Percentiles rank a stretch among this genome's conserved stretches.
Conservation (phyloP, 371 early-diverging fungal genomes). For the Capniomyces stellatus region DNA sequence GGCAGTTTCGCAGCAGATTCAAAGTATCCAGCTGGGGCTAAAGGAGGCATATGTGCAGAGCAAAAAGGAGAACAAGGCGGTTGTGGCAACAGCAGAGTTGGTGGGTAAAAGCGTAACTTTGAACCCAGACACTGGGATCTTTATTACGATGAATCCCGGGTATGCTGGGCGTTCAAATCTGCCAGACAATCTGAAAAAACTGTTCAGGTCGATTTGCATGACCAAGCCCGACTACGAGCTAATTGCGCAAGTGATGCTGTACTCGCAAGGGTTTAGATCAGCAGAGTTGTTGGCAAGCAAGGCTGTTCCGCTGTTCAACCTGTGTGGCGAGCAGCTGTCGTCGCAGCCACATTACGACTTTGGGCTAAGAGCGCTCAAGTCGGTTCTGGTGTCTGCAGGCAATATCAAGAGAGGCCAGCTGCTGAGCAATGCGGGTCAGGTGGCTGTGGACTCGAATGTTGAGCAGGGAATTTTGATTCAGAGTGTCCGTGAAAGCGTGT, state of each 20-base stretch:
- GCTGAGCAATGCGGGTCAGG: conserved; percentile 7
- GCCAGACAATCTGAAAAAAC: conserved; percentile 95
- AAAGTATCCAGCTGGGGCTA: conserved; percentile 90
- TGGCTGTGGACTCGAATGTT: neutral
- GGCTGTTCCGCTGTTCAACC: conserved; percentile 88
- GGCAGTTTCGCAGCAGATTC: conserved; percentile 96
- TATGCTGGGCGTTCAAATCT: conserved; percentile 96
- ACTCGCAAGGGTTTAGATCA: conserved; percentile 94
- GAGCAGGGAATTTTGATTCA: conserved; percentile 90
- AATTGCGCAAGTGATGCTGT: conserved; percentile 98
- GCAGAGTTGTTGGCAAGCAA: conserved; percentile 88
- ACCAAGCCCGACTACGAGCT: conserved; percentile 92
- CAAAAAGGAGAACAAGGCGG: conserved; percentile 19
- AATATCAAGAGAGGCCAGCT: conserved; percentile 84
- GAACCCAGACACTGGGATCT: conserved; percentile 82
- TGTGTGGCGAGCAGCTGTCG: conserved; percentile 85
- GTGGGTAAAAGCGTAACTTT: conserved; percentile 75
- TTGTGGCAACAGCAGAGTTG: conserved; percentile 34
- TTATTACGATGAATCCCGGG: conserved; percentile 99
- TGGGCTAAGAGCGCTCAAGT: conserved; percentile 96
- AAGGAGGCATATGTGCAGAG: conserved; percentile 54
- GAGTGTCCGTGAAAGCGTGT: conserved; percentile 89
- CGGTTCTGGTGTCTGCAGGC: conserved; percentile 93
- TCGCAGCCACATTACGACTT: conserved; percentile 97
- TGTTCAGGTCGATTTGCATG: conserved; percentile 97